Evolutionary conservation across 441 rosid genomes (phyloP), one percentile per base, ranked within the genome.

Genomic region (Cnidoscolus chayamansa): DNA sequence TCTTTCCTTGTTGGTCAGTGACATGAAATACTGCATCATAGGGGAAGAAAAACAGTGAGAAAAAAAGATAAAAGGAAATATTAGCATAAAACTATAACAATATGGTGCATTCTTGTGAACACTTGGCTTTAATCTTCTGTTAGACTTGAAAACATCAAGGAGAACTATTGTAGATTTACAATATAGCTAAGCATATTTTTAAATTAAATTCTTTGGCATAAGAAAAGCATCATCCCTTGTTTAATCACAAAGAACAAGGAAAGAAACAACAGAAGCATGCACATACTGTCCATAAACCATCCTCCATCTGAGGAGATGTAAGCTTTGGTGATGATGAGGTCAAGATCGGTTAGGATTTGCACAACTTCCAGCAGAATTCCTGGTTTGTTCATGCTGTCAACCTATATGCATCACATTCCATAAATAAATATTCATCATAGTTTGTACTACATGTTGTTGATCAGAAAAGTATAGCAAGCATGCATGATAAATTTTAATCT

Each of bases 231-330:
- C 32, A 58, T 30, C 16, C 56, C 48, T 37, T 63, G 19, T 45
- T 25, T 54, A 54, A 63, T 4, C 45, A 53, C 25, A 64, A 54
- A 10, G 19, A 10, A 10, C 19, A 70, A 57, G 64, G 50, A 54
- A 54, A 62, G 31, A 17, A 31, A 64, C 49, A 37, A 53, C 4
- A 31, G 40, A 20, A 68, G 35, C 63, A 59, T 59, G 63, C 51
- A 72, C 85, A 20, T 88, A 93, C 97, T 93, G 54, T 93, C 97
- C 98, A 94, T 94, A 84, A 94, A 90, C 98, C 98, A 94, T 76
- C 97, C 98, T 13, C 97, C 98, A 79, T 94, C 98, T 17, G 98
- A 91, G 72, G 98, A 94, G 74, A 91, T 82, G 79, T 91, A 94
- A 25, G 97, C 97, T 79, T 94, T 91, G 65, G 90, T 82, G 80